These are phyloP conservation scores for Chimonanthus salicifolius DNA, from an alignment of 164 flowering plant genomes.

Conservation along the genomic window DNA sequence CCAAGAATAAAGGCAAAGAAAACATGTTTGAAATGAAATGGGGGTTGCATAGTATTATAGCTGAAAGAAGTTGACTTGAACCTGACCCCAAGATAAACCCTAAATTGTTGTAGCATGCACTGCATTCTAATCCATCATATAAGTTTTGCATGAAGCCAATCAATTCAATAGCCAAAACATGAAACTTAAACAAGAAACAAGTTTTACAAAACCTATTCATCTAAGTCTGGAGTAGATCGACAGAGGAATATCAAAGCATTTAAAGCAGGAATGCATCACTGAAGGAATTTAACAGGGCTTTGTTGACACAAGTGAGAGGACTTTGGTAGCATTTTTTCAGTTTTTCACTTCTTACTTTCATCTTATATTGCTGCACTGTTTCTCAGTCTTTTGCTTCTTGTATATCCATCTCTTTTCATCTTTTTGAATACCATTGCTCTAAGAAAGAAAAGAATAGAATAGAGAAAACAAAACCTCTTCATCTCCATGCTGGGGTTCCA, in stretches of 20 bases:
- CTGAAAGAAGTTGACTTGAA: neutral
- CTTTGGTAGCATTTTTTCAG: too few species aligned
- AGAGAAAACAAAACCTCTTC: conserved; percentile 59
- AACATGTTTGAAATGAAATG: neutral
- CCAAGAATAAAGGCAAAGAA: neutral
- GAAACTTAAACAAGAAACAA: neutral
- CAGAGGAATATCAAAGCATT: too few species aligned
- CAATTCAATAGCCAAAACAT: neutral
- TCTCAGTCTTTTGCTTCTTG: too few species aligned
- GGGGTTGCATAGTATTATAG: neutral
- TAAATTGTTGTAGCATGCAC: neutral
- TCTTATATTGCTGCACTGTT: too few species aligned
- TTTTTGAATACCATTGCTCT: too few species aligned
- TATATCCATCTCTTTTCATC: too few species aligned
- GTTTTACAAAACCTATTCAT: conserved; percentile 70
- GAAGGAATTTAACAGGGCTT: too few species aligned
- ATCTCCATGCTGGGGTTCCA: conserved; percentile 95
- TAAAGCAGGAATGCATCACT: too few species aligned
- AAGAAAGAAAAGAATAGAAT: too few species aligned
- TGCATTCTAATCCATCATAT: neutral
- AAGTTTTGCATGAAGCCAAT: too few species aligned
- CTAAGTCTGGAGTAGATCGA: conserved; percentile 12
- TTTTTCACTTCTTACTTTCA: too few species aligned
- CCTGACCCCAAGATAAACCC: neutral
- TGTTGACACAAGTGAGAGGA: too few species aligned